phyloP scores from a whole-genome alignment of 768 basidiomycete genomes.

The Tulasnella sp. region DNA sequence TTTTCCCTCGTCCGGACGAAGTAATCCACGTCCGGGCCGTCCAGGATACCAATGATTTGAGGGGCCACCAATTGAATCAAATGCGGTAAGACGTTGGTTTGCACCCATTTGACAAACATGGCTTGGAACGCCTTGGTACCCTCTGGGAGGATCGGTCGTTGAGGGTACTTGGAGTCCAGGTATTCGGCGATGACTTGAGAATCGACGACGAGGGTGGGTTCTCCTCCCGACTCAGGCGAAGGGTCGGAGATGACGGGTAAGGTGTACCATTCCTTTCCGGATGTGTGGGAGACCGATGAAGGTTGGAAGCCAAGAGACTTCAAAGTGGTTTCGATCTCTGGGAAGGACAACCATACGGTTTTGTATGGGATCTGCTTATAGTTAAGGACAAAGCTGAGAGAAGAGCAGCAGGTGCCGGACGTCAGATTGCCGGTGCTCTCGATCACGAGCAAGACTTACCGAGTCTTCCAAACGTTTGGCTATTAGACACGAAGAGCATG shows the following conservation, averaged over 20 bases:
- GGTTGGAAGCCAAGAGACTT: slow-evolving; percentile 1
- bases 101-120: neutral
- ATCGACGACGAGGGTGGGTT: slow-evolving; percentile 1
- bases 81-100: neutral
- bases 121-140: slow-evolving; percentile 5
- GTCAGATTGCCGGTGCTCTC: neutral
- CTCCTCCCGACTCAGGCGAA: neutral
- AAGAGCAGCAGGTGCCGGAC: neutral
- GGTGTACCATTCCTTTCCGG: neutral
- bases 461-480: slow-evolving; percentile 8
- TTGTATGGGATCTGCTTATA: slow-evolving; percentile 11
- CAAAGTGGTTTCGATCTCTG: slow-evolving; percentile 2
- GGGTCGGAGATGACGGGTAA: slow-evolving; percentile 9
- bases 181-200: slow-evolving; percentile 10
- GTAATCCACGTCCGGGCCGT: neutral
- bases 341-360: slow-evolving; percentile 7
- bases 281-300: neutral
- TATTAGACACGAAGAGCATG: neutral
- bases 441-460: neutral
- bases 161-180: slow-evolving; percentile 6
- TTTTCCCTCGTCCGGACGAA: neutral
- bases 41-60: neutral
- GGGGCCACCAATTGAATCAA: neutral
- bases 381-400: slow-evolving; percentile 7
- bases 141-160: neutral